Evolutionary conservation across 225 moss, liverwort and hornwort species (phyloP).

Genomic region (Climacium dendroides): DNA sequence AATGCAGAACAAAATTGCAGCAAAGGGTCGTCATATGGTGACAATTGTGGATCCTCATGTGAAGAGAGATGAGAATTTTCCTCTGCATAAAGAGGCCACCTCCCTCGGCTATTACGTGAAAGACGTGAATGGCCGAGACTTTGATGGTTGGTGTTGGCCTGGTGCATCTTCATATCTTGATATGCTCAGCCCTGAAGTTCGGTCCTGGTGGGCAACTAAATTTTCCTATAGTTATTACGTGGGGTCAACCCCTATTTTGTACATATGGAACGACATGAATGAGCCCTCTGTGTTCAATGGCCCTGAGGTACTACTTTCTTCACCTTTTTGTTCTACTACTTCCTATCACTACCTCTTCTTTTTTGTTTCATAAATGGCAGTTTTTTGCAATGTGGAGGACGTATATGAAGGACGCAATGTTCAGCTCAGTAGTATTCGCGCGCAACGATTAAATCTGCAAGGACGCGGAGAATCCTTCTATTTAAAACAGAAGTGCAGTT

Average conservation of each 20-base stretch:
- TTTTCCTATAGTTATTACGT: constrained; percentile 64
- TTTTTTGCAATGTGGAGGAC: background rate
- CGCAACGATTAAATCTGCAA: background rate
- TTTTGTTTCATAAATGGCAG: background rate
- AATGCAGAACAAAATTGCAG: constrained; percentile 89
- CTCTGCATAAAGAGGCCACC: constrained; percentile 82
- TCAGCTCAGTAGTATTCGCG: background rate
- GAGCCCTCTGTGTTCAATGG: constrained; percentile 99
- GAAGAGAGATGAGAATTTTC: constrained; percentile 74
- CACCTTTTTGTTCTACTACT: background rate
- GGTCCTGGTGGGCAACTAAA: constrained; percentile 89
- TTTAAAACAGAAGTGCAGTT: too few species aligned
- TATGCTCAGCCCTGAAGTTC: constrained; percentile 75
- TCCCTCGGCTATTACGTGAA: constrained; percentile 81
- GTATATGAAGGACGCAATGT: background rate
- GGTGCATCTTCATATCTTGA: constrained; percentile 89
- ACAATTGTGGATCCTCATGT: constrained; percentile 99
- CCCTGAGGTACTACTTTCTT: constrained; percentile 61
- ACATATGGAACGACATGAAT: constrained; percentile 99
- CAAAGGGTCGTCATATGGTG: constrained; percentile 98
- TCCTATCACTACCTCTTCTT: background rate
- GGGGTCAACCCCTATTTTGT: constrained; percentile 77
- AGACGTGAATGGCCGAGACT: constrained; percentile 61
- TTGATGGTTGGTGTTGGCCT: constrained; percentile 99
- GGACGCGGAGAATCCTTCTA: background rate